A percentile compares a stretch with the other conserved stretches of the same genome.
phyloP scores from a whole-genome alignment of 345 rosid genomes.

The Sisymbrium irio region DNA sequence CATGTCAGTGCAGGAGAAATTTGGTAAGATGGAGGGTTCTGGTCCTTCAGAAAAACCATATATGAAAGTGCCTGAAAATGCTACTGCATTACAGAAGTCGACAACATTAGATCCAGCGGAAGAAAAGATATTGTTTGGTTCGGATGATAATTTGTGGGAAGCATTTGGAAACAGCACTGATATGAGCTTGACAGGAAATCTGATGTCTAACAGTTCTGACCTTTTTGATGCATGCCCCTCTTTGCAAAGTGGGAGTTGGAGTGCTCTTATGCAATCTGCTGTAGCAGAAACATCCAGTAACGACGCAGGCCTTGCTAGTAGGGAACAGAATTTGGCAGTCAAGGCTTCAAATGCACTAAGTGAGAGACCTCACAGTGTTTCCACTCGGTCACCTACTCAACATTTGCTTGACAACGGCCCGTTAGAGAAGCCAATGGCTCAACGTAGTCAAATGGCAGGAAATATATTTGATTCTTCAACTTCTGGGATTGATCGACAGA shows the following conservation, averaged over 20 bases:
- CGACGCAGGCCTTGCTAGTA: conserved; percentile 37
- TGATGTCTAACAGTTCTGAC: conserved; percentile 46
- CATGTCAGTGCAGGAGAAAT: conserved; percentile 39
- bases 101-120: conserved; percentile 87
- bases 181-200: conserved; percentile 47
- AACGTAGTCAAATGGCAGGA: conserved; percentile 42
- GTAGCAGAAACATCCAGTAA: conserved; percentile 79
- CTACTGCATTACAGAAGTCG: conserved; percentile 44
- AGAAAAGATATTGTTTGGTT: conserved; percentile 81
- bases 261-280: conserved; percentile 99
- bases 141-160: conserved; percentile 86
- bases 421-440: conserved; percentile 45
- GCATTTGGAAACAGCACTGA: conserved; percentile 57
- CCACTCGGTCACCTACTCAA: conserved; percentile 39
- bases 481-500: conserved; percentile 40
- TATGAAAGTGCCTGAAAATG: conserved; percentile 40
- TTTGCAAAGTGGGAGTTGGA: conserved; percentile 94
- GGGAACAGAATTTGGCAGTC: conserved; percentile 12
- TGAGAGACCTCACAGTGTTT: conserved; percentile 42
- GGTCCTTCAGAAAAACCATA: conserved; percentile 43
- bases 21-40: conserved; percentile 37
- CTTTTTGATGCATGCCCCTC: conserved; percentile 55
- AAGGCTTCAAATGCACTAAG: conserved; percentile 30
- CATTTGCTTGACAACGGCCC: conserved; percentile 40
- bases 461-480: conserved; percentile 41